phyloP scores from a whole-genome alignment of 202 grass and related monocot genomes.

The Schoenoplectus tabernaemontani region DNA sequence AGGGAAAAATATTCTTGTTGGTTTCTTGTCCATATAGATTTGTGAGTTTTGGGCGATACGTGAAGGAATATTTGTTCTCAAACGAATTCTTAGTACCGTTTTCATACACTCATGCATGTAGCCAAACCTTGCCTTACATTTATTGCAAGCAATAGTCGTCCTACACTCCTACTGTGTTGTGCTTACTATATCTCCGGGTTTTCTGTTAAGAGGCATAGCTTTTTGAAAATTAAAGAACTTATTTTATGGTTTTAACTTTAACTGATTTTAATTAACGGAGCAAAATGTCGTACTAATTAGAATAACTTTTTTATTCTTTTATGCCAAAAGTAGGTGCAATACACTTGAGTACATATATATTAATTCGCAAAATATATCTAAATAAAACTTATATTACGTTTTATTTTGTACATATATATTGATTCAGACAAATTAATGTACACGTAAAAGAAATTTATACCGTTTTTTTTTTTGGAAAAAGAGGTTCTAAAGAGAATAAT shows the following conservation, averaged over 20 bases:
- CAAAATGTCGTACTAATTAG: background rate
- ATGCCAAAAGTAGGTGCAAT: background rate
- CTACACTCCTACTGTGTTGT: background rate
- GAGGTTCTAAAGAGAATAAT: no score
- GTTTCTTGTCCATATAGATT: slow-evolving; percentile 6
- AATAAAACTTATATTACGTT: background rate
- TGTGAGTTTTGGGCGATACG: slow-evolving; percentile 1
- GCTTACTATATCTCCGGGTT: background rate
- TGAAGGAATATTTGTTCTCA: slow-evolving; percentile 23
- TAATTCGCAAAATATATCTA: no score
- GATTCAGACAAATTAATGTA: no score
- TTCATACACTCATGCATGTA: background rate
- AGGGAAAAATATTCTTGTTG: slow-evolving; percentile 4
- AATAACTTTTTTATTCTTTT: background rate
- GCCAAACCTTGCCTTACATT: slow-evolving; percentile 18
- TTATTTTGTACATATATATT: no score
- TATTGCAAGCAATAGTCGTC: slow-evolving; percentile 6
- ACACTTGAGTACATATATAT: no score
- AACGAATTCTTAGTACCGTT: background rate
- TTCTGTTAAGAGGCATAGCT: no score
- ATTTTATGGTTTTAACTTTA: no score
- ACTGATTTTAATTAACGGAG: background rate
- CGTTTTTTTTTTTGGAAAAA: no score
- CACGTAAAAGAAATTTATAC: no score
- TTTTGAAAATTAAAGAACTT: no score